Percentiles rank a stretch among this genome's conserved stretches.
Conservation (phyloP, 345 rosid genomes). For the Hibiscus mutabilis region DNA sequence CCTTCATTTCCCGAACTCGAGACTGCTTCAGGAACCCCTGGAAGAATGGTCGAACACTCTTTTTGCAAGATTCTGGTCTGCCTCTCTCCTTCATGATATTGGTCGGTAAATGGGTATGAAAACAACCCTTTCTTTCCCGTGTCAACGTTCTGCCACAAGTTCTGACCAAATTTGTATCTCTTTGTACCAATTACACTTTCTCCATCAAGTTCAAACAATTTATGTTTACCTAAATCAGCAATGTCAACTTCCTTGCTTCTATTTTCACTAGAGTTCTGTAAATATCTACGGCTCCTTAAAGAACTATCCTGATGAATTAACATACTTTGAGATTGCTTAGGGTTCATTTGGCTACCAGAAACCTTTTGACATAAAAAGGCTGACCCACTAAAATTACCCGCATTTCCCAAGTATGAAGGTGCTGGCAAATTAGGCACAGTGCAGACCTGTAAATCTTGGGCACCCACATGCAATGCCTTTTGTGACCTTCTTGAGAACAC, state of each 20-base stretch:
- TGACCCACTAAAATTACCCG: conserved; percentile 19
- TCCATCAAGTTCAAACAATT: conserved; percentile 18
- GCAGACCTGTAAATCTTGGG: conserved; percentile 22
- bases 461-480: conserved; percentile 13
- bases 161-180: conserved; percentile 21
- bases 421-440: conserved; percentile 25
- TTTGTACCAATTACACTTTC: conserved; percentile 21
- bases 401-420: conserved; percentile 21
- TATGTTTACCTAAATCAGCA: conserved; percentile 17
- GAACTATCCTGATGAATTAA: conserved; percentile 31
- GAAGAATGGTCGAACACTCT: conserved; percentile 11
- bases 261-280: conserved; percentile 23
- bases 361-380: conserved; percentile 22
- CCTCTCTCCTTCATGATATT: conserved; percentile 18
- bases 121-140: conserved; percentile 20
- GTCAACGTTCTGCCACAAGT: conserved; percentile 23
- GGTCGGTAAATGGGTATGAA: conserved; percentile 24
- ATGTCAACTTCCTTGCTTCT: conserved; percentile 22
- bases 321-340: conserved; percentile 28
- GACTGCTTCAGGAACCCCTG: conserved; percentile 20
- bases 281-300: conserved; percentile 14
- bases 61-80: conserved; percentile 17
- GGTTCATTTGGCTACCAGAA: conserved; percentile 15
- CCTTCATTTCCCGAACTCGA: conserved; percentile 14
- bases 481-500: conserved; percentile 19